Evolutionary conservation across 345 rosid genomes (phyloP), one percentile per base, ranked within the genome.

Genomic region (Populus deltoides): DNA sequence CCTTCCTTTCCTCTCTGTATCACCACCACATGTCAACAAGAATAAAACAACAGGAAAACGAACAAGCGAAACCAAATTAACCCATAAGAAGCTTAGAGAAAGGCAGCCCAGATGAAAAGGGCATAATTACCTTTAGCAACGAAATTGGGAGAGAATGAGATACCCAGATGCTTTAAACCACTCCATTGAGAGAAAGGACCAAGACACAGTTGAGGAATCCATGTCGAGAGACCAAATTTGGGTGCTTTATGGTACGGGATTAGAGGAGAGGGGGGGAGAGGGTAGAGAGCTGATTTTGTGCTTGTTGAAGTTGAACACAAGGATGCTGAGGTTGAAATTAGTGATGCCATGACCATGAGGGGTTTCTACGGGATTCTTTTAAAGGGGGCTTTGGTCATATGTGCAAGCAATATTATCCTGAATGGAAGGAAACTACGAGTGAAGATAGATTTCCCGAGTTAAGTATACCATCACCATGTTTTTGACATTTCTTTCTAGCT

Each of bases 91-190:
- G 20, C 59, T 22, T 59, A 41, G 31, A 33, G 12, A n/a, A 68
- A 20, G 35, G 9, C 73, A 25, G 68, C 62, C 68, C 77, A 68
- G 67, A 76, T 45, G 43, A 66, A 69, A 67, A 76, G 22, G 59
- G 3, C n/a, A 43, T 39, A 25, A 5, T 10, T 20, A 95, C 99
- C 93, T 83, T 79, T 81, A 68, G 67, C 79, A 15, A 84, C 66
- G 77, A 88, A 83, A 67, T 77, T 92, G 24, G 86, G 86, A 0
- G 86, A 63, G 72, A 87, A 57, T 59, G 98, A 87, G 78, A 88
- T 78, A 74, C 93, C 89, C 86, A 91, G 76, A 82, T 85, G 93
- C 90, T 88, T 95, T 71, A 92, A 68, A 72, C 98, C 97, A 85
- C 51, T 88, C 92, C 94, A 88, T 8, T 83, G 86, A 63, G 93